Evolutionary conservation across 345 rosid genomes (phyloP), one percentile per base, ranked within the genome.

Genomic region (Pugionium cornutum): DNA sequence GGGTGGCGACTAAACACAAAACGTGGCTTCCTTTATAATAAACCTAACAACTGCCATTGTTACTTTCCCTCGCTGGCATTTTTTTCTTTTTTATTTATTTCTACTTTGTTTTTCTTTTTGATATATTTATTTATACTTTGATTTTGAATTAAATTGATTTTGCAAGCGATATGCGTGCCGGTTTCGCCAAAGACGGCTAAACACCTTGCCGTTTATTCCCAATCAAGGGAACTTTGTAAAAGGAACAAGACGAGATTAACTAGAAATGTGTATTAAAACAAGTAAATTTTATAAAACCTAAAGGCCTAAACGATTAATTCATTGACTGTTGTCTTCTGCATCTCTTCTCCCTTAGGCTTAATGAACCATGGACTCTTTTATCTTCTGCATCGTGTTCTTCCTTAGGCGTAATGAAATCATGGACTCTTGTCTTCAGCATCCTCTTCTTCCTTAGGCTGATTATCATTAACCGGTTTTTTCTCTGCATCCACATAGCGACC

Each of bases 401-500:
- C 26, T 73, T 66, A 46, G 74, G 52, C 46, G 18, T 18, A 18
- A 18, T 18, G 18, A 58, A 59, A 45, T 71, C 45, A 71, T 5
- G 52, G 29, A 43, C 48, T 52, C 30, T 54, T 67, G 10, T 53
- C 63, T 46, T 46, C 60, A 40, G 56, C 60, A 30, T 69, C 54
- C 58, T 29, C 77, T 41, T 71, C 69, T 53, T 68, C 73, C 59
- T 77, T 57, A 47, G 79, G 54, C 60, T 68, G 47, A 6, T 50
- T 68, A 9, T 72, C 58, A 28, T 6, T 53, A 34, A 44, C 60
- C 2, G 83, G 62, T 55, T 74, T 64, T 2, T 11, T 81, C 67
- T 75, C 86, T 7, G 76, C 67, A 31, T 73, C 58, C 58, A 79
- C 62, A 72, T 83, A 29, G 49, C 79, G 81, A 44, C 97, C 97